These are phyloP conservation scores for Claviceps maximensis DNA, from an alignment of 2,329 filamentous ascomycete genomes.

Conservation along the genomic window DNA sequence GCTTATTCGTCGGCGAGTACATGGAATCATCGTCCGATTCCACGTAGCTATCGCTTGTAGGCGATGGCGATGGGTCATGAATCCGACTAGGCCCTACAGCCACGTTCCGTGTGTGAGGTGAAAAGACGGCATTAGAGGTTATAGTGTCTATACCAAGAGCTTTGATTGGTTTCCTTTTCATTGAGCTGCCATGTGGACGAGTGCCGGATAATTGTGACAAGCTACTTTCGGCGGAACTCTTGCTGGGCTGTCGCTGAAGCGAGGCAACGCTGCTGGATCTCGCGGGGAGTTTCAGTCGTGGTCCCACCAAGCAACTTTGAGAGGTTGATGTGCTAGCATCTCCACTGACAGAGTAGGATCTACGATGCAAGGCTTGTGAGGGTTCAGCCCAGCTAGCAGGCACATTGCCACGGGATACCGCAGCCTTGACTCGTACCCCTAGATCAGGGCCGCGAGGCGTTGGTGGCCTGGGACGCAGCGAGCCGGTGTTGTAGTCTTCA, in stretches of 20 bases:
- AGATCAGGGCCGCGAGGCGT: slow-evolving; percentile 14
- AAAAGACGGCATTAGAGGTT: neutral
- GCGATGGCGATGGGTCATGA: slow-evolving; percentile 5
- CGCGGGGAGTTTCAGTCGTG: slow-evolving; percentile 11
- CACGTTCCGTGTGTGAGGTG: neutral
- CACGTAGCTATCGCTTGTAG: slow-evolving; percentile 3
- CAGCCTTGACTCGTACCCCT: neutral
- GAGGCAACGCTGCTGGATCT: neutral
- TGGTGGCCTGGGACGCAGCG: slow-evolving; percentile 19
- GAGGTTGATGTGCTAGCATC: neutral
- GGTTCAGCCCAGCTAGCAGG: neutral
- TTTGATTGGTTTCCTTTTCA: neutral
- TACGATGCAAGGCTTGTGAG: slow-evolving; percentile 9
- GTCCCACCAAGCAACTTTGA: slow-evolving; percentile 7
- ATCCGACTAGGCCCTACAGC: neutral
- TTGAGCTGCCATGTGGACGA: neutral
- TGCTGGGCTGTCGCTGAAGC: neutral
- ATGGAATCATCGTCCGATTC: slow-evolving; percentile 7
- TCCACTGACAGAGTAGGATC: slow-evolving; percentile 14
- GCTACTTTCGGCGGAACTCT: neutral
- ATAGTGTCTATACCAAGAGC: neutral
- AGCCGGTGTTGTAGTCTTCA: slow-evolving; percentile 3
- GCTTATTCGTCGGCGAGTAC: slow-evolving; percentile 3
- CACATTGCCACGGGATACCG: neutral
- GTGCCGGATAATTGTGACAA: neutral